Evolutionary conservation across 805 yeast species (phyloP).

Genomic region (Scheffersomyces coipomensis): DNA sequence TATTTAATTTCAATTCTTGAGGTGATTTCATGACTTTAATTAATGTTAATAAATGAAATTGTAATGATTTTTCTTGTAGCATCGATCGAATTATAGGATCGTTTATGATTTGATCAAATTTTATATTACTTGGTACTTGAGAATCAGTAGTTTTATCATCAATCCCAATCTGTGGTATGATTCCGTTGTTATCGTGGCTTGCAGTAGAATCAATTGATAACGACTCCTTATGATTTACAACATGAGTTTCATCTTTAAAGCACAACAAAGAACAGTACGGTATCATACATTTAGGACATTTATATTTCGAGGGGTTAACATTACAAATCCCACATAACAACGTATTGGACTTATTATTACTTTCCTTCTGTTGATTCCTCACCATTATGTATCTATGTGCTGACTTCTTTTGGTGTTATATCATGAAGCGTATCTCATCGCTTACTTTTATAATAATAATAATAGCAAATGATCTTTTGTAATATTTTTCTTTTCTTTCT

Average conservation of each 20-base stretch:
- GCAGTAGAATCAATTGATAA: not conserved
- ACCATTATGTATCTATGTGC: no score
- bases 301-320: constrained; percentile 43
- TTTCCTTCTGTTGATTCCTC: no score
- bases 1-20: constrained; percentile 42
- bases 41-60: constrained; percentile 52
- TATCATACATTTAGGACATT: constrained; percentile 52
- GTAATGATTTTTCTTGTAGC: constrained; percentile 52
- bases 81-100: constrained; percentile 46
- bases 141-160: constrained; percentile 12
- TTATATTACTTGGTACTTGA: constrained; percentile 6
- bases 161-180: no score
- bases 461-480: no score
- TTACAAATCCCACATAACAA: constrained; percentile 40
- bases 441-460: no score
- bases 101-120: constrained; percentile 24
- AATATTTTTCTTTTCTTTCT: no score
- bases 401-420: no score
- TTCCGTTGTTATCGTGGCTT: not conserved
- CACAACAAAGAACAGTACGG: constrained; percentile 61
- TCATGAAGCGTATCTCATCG: no score
- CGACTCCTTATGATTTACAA: constrained; percentile 16
- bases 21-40: constrained; percentile 48
- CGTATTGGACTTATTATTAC: no score
- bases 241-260: constrained; percentile 47